Evolutionary conservation across 306 rosid genomes (phyloP).

Genomic region (Fragaria iinumae): DNA sequence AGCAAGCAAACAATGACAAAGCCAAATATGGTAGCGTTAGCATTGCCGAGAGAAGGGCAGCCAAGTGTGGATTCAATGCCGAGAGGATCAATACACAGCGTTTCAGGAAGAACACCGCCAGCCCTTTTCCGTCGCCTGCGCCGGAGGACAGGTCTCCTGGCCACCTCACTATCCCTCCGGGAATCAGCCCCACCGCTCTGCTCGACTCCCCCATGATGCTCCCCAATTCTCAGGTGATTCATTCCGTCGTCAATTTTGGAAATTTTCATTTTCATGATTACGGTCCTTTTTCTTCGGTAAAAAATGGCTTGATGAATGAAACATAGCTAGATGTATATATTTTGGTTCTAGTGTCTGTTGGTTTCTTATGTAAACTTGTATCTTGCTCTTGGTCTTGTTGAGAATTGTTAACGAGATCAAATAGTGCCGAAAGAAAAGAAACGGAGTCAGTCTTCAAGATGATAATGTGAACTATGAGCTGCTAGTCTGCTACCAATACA

Average conservation of each 20-base stretch:
- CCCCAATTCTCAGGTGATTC: constrained; percentile 55
- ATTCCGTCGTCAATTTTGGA: not conserved
- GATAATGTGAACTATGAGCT: no score
- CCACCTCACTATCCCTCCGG: constrained; percentile 59
- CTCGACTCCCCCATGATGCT: constrained; percentile 81
- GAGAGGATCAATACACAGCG: constrained; percentile 49
- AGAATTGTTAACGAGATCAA: not conserved
- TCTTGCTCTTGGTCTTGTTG: no score
- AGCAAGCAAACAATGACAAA: not conserved
- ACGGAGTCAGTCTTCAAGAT: not conserved
- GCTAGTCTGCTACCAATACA: no score
- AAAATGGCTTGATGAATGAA: no score
- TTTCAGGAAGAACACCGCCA: constrained; percentile 26
- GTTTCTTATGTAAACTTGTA: no score
- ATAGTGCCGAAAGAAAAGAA: not conserved
- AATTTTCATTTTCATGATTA: not conserved
- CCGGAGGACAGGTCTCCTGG: constrained; percentile 44
- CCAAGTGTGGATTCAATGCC: constrained; percentile 55
- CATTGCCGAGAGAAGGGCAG: constrained; percentile 65
- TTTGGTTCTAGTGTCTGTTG: no score
- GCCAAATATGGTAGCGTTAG: constrained; percentile 36
- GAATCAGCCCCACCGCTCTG: constrained; percentile 71
- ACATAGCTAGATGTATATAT: no score
- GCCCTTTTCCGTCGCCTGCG: constrained; percentile 34
- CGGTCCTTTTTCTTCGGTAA: no score